Percentiles rank a stretch among this genome's conserved stretches.
Evolutionary conservation across 2,329 filamentous ascomycete species (phyloP).

Genomic region (Graphilbum fragrans): DNA sequence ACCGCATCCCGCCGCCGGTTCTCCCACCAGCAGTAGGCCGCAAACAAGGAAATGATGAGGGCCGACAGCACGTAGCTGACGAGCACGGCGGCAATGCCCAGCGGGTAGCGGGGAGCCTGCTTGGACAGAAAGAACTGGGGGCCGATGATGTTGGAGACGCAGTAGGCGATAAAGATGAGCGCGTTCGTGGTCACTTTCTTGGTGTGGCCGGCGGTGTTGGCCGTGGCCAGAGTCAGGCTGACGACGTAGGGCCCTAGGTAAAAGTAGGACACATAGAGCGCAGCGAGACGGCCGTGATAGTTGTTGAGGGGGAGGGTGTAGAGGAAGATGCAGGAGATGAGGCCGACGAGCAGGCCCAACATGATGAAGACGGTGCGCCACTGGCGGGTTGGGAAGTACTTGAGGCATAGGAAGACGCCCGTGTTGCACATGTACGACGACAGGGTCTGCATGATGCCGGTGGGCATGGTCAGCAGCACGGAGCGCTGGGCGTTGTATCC

Average conservation of each 20-base stretch:
- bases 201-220: conserved; percentile 41
- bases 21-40: conserved; percentile 1
- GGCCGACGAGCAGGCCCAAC: conserved; percentile 34
- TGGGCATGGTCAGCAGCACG: conserved; percentile 39
- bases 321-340: conserved; percentile 20
- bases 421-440: not conserved
- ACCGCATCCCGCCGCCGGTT: not conserved
- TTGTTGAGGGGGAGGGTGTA: not conserved
- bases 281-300: not conserved
- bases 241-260: conserved; percentile 2
- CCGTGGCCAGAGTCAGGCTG: conserved; percentile 24
- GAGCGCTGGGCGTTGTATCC: conserved; percentile 30
- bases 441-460: conserved; percentile 1
- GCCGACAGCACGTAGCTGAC: not conserved
- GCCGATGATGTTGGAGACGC: conserved; percentile 46
- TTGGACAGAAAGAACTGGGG: conserved; percentile 48
- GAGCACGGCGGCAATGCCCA: not conserved
- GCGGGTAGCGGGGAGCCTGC: conserved; percentile 28
- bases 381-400: conserved; percentile 23
- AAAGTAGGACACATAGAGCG: not conserved
- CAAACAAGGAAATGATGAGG: not conserved
- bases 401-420: not conserved
- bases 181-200: conserved; percentile 53
- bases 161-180: conserved; percentile 46
- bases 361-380: conserved; percentile 33